Evolutionary conservation across 2,329 filamentous ascomycete species (phyloP).

Genomic region (Clathrospora elynae): DNA sequence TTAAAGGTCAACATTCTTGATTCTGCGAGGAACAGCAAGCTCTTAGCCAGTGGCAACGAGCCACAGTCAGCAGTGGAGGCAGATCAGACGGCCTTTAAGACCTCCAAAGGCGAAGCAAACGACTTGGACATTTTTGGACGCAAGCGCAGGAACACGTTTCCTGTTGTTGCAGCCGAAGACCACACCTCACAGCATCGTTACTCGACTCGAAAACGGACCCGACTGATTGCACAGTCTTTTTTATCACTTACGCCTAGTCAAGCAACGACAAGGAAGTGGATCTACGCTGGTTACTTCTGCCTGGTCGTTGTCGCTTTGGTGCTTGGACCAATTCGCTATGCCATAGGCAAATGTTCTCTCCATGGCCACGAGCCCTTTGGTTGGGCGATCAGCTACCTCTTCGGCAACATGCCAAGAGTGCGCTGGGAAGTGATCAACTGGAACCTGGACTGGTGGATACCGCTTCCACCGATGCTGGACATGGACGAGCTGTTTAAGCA

Average conservation of each 20-base stretch:
- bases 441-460: slow-evolving; percentile 76
- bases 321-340: slow-evolving; percentile 71
- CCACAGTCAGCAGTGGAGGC: slow-evolving; percentile 40
- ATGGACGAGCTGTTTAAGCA: slow-evolving; percentile 16
- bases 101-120: slow-evolving; percentile 7
- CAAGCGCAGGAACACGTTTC: slow-evolving; percentile 45
- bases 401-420: slow-evolving; percentile 76
- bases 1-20: slow-evolving; percentile 38
- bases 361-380: slow-evolving; percentile 79
- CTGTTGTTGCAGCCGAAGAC: slow-evolving; percentile 31
- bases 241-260: slow-evolving; percentile 80
- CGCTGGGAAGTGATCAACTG: slow-evolving; percentile 71
- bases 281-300: slow-evolving; percentile 83
- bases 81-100: slow-evolving; percentile 23
- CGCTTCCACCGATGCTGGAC: slow-evolving; percentile 61
- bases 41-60: slow-evolving; percentile 23
- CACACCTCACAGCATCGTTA: slow-evolving; percentile 28
- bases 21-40: slow-evolving; percentile 20
- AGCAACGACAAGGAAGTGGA: slow-evolving; percentile 76
- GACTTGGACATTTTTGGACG: slow-evolving; percentile 13
- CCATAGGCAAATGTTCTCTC: slow-evolving; percentile 71
- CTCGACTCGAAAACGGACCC: slow-evolving; percentile 35
- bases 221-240: slow-evolving; percentile 63
- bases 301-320: slow-evolving; percentile 67
- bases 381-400: slow-evolving; percentile 88